Conservation (phyloP, 2,329 filamentous ascomycete genomes). For the Lecanicillium sp. region DNA sequence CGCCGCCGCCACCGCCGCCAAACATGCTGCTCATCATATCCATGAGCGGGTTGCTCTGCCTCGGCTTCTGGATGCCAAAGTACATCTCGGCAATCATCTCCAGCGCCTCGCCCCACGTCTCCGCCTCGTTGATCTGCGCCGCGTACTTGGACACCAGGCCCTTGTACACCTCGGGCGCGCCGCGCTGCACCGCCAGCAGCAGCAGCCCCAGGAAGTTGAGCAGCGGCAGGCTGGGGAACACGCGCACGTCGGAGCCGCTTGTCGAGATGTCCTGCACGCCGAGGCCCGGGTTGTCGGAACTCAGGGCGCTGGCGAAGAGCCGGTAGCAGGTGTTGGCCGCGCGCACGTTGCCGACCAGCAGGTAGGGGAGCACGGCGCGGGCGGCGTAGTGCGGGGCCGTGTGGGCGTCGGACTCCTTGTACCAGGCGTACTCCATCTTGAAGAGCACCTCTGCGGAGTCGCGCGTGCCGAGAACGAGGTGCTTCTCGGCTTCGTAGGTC, state of each 20-base stretch:
- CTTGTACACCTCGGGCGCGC: conserved; percentile 69
- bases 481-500: conserved; percentile 85
- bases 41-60: conserved; percentile 85
- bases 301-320: conserved; percentile 44
- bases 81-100: conserved; percentile 94
- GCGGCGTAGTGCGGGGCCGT: conserved; percentile 81
- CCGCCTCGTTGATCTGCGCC: conserved; percentile 65
- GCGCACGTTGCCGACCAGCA: conserved; percentile 83
- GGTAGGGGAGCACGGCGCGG: conserved; percentile 82
- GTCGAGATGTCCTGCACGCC: conserved; percentile 76
- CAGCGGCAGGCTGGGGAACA: conserved; percentile 88
- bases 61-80: conserved; percentile 83
- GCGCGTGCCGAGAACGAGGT: conserved; percentile 81
- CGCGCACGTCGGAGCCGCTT: conserved; percentile 63
- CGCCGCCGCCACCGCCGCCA: conserved; percentile 61
- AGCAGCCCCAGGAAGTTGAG: conserved; percentile 90
- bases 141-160: conserved; percentile 79
- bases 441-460: conserved; percentile 78
- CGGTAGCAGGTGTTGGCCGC: conserved; percentile 79
- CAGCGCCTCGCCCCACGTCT: conserved; percentile 69
- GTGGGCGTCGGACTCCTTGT: conserved; percentile 79
- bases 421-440: conserved; percentile 89
- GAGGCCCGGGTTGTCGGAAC: conserved; percentile 44
- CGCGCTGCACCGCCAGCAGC: conserved; percentile 76
- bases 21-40: conserved; percentile 98